Conservation (phyloP, 495 filamentous ascomycete genomes). For the Amorphotheca resinae region DNA sequence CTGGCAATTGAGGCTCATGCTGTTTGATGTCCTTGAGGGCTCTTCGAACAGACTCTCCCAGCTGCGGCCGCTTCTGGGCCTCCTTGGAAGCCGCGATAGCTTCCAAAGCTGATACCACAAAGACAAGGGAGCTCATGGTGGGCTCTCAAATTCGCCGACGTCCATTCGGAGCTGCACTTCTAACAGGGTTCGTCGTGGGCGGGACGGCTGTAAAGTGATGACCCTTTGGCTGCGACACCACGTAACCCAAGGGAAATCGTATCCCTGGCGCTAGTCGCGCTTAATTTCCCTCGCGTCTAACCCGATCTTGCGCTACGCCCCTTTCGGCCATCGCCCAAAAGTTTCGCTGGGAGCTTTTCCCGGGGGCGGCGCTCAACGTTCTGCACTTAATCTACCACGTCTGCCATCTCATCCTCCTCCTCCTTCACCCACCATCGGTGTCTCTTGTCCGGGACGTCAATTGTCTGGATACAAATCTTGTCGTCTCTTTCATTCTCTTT, state of each 20-base stretch:
- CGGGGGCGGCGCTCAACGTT: neutral
- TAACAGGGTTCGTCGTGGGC: slow-evolving; percentile 13
- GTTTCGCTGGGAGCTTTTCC: neutral
- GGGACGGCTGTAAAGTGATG: too few species aligned
- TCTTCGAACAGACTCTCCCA: slow-evolving; percentile 65
- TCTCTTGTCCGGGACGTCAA: slow-evolving; percentile 16
- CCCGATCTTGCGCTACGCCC: neutral
- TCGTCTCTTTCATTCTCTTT: slow-evolving; percentile 23
- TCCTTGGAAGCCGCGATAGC: slow-evolving; percentile 81
- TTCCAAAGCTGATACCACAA: slow-evolving; percentile 85
- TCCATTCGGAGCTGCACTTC: slow-evolving; percentile 18
- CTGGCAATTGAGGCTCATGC: slow-evolving; percentile 53
- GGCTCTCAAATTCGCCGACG: slow-evolving; percentile 19
- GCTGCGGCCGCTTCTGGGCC: slow-evolving; percentile 64
- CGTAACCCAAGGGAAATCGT: neutral
- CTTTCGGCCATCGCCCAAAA: neutral
- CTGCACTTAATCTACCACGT: neutral
- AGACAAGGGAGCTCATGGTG: slow-evolving; percentile 85
- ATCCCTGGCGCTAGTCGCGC: too few species aligned
- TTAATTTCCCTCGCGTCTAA: too few species aligned
- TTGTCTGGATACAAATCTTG: slow-evolving; percentile 16
- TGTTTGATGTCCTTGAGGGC: slow-evolving; percentile 75
- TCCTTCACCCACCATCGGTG: slow-evolving; percentile 8
- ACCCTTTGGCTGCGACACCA: neutral
- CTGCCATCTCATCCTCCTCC: neutral